Evolutionary conservation across 2,329 filamentous ascomycete genomes (phyloP).

Genomic region (Phyllosticta paracitricarpa): DNA sequence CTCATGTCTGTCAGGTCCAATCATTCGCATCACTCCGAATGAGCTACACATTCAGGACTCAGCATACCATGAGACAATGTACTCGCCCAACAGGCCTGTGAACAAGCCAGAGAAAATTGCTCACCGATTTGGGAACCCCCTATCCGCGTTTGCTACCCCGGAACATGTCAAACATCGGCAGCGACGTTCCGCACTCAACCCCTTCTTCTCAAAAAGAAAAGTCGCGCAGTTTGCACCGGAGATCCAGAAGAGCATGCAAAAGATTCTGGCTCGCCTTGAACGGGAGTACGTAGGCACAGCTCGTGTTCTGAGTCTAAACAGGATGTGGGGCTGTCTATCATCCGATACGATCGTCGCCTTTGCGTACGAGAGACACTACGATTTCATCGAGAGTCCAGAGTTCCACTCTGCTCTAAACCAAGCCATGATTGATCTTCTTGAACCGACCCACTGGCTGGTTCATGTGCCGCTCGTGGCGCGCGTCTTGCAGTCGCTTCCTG

Average conservation of each 20-base stretch:
- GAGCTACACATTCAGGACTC: conserved; percentile 12
- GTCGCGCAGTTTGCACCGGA: not conserved
- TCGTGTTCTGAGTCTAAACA: not conserved
- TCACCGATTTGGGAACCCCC: conserved; percentile 12
- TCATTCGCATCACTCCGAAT: conserved; percentile 11
- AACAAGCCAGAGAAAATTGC: conserved; percentile 1
- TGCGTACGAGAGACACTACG: not conserved
- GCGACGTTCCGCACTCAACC: conserved; percentile 16
- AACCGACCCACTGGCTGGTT: not conserved
- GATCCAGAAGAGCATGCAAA: conserved; percentile 11
- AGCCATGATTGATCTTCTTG: not conserved
- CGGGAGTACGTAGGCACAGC: not conserved
- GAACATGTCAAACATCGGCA: conserved; percentile 11
- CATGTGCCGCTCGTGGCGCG: not conserved
- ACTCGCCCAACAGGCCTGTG: conserved; percentile 12
- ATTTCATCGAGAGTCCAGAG: not conserved
- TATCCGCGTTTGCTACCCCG: not conserved
- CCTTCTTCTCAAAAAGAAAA: conserved; percentile 11
- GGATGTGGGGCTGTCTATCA: not conserved
- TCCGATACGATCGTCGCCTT: not conserved
- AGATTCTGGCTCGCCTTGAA: conserved; percentile 6
- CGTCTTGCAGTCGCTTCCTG: not conserved
- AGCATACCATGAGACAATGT: not conserved
- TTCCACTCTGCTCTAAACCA: not conserved
- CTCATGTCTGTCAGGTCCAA: not conserved